phyloP scores from a whole-genome alignment of 2,329 filamentous ascomycete genomes.

The Phyllosticta citrichinensis region DNA sequence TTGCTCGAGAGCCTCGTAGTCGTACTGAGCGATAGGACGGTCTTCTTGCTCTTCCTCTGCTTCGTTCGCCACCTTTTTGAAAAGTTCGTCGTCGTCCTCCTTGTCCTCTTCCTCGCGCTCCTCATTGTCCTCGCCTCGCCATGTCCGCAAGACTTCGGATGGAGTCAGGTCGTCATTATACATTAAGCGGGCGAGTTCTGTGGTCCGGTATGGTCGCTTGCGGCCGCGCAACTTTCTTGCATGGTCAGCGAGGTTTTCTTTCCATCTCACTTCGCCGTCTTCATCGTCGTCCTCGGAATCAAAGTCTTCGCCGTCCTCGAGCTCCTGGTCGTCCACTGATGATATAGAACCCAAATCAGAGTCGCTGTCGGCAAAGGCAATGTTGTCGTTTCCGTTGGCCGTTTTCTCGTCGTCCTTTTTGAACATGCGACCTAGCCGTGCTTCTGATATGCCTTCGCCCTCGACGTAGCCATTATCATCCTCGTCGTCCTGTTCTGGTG shows the following conservation, averaged over 20 bases:
- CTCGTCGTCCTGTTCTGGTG: slow-evolving; percentile 38
- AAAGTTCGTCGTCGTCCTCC: slow-evolving; percentile 55
- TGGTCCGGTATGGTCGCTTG: slow-evolving; percentile 63
- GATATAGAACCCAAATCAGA: slow-evolving; percentile 90
- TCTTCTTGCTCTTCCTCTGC: slow-evolving; percentile 52
- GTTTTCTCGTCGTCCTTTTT: slow-evolving; percentile 36
- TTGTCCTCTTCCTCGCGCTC: slow-evolving; percentile 46
- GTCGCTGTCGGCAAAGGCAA: slow-evolving; percentile 92
- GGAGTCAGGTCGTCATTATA: slow-evolving; percentile 76
- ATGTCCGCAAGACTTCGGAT: slow-evolving; percentile 64
- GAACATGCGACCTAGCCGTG: slow-evolving; percentile 44
- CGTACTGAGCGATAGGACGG: slow-evolving; percentile 64
- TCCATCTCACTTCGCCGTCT: slow-evolving; percentile 70
- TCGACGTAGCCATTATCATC: slow-evolving; percentile 41
- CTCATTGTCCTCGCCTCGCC: slow-evolving; percentile 58
- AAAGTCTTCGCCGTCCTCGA: slow-evolving; percentile 39
- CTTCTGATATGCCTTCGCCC: slow-evolving; percentile 30
- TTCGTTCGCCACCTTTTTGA: slow-evolving; percentile 45
- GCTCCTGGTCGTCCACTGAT: slow-evolving; percentile 45
- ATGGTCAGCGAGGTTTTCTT: slow-evolving; percentile 70
- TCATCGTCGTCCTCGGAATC: slow-evolving; percentile 52
- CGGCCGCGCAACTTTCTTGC: slow-evolving; percentile 62
- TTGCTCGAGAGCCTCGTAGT: slow-evolving; percentile 69
- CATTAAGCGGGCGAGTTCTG: slow-evolving; percentile 76
- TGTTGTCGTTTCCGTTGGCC: slow-evolving; percentile 46